phyloP scores from a whole-genome alignment of 257 asterid genomes.

The Ilex asprella region DNA sequence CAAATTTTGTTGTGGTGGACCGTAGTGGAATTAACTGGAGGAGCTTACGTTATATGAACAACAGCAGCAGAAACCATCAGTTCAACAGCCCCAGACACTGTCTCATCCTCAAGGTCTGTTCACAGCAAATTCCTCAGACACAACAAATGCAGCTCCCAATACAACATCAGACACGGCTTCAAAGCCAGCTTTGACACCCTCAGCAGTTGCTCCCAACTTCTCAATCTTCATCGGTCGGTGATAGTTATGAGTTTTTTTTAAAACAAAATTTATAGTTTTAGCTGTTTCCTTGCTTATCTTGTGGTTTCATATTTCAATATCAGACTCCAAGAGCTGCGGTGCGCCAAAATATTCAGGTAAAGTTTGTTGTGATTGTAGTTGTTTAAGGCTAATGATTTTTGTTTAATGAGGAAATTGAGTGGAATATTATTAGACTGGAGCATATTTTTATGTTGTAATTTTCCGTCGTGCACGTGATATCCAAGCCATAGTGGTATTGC shows the following conservation, averaged over 20 bases:
- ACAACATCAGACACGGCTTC: slow-evolving; percentile 45
- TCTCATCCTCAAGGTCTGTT: slow-evolving; percentile 45
- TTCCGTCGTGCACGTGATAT: no score
- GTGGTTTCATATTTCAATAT: slow-evolving; percentile 38
- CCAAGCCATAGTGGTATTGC: no score
- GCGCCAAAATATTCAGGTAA: slow-evolving; percentile 55
- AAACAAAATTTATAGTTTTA: background rate
- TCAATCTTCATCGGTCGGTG: slow-evolving; percentile 49
- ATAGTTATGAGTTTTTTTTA: slow-evolving; percentile 1
- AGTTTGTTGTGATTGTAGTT: no score
- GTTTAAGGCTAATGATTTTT: background rate
- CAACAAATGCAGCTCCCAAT: slow-evolving; percentile 60
- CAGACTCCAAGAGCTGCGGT: slow-evolving; percentile 52
- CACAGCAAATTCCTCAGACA: slow-evolving; percentile 46
- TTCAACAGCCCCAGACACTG: slow-evolving; percentile 43
- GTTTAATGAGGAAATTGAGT: background rate
- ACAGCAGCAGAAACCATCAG: slow-evolving; percentile 47
- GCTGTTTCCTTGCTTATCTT: slow-evolving; percentile 13
- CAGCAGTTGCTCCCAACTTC: slow-evolving; percentile 51
- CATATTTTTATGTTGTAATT: no score
- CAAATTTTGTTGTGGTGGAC: background rate
- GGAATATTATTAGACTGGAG: no score
- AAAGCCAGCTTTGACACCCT: slow-evolving; percentile 38
- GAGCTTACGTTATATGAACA: slow-evolving; percentile 56
- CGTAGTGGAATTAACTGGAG: slow-evolving; percentile 95